These are phyloP conservation scores for Candida vaughaniae DNA, from an alignment of 805 yeast species.

Conservation along the genomic window DNA sequence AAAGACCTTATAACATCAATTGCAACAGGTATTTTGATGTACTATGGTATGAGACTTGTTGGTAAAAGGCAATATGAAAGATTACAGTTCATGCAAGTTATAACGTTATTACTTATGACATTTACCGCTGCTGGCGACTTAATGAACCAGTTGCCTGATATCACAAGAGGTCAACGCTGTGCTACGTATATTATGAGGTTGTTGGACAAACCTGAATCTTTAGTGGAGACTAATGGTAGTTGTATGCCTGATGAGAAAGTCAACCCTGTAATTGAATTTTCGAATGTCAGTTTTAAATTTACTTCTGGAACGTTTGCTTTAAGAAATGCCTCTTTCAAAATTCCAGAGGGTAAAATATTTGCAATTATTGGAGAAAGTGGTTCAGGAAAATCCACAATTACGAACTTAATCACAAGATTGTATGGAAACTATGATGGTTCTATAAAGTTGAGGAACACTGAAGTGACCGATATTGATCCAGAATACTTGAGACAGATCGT, in stretches of 20 bases:
- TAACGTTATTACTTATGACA: conserved; percentile 72
- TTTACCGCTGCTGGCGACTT: conserved; percentile 60
- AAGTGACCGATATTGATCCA: conserved; percentile 46
- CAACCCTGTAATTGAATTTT: conserved; percentile 35
- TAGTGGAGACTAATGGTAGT: conserved; percentile 38
- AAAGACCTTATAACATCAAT: conserved; percentile 52
- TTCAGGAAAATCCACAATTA: conserved; percentile 83
- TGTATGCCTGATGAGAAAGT: conserved; percentile 20
- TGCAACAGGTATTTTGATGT: conserved; percentile 72
- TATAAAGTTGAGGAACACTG: conserved; percentile 40
- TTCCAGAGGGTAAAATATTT: conserved; percentile 50
- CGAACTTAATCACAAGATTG: conserved; percentile 55
- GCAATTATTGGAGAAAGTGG: conserved; percentile 89
- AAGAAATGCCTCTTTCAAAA: conserved; percentile 38
- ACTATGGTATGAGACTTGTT: conserved; percentile 76
- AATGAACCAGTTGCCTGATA: conserved; percentile 70
- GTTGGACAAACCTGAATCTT: conserved; percentile 29
- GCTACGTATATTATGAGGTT: conserved; percentile 50
- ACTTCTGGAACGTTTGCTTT: conserved; percentile 34
- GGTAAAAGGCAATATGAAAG: conserved; percentile 54
- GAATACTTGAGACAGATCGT: conserved; percentile 51
- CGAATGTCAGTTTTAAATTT: conserved; percentile 51
- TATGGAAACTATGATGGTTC: conserved; percentile 40
- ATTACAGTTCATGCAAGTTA: conserved; percentile 62
- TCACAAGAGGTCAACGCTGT: conserved; percentile 76